phyloP scores from a whole-genome alignment of 1,284 basidiomycete species.

The Rhodotorula sp. region DNA sequence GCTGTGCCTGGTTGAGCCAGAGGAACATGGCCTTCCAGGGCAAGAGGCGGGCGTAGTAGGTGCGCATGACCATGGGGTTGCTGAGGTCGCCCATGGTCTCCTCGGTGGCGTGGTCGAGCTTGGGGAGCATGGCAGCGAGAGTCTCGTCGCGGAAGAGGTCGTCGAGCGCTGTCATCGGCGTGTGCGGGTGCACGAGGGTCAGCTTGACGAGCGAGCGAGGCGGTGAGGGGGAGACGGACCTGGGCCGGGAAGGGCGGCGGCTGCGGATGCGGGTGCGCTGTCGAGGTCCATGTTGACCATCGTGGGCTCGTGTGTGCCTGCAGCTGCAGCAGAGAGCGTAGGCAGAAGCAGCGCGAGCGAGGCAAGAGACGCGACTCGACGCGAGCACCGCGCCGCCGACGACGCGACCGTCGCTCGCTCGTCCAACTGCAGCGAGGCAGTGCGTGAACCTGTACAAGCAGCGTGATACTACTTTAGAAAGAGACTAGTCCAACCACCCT shows the following conservation, averaged over 20 bases:
- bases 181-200: not conserved
- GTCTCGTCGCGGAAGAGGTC: slow-evolving; percentile 36
- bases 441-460: too few species aligned
- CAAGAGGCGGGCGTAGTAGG: slow-evolving; percentile 88
- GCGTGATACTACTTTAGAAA: too few species aligned
- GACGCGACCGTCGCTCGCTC: too few species aligned
- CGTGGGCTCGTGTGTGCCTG: not conserved
- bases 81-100: slow-evolving; percentile 50
- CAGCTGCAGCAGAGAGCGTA: not conserved
- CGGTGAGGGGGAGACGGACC: slow-evolving; percentile 1
- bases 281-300: slow-evolving; percentile 33
- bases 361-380: not conserved
- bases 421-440: too few species aligned
- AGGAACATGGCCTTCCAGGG: slow-evolving; percentile 91
- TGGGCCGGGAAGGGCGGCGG: slow-evolving; percentile 5
- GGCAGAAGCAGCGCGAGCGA: not conserved
- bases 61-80: slow-evolving; percentile 70
- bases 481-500: too few species aligned
- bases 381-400: not conserved
- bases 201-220: not conserved
- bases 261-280: not conserved
- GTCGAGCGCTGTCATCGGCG: slow-evolving; percentile 28
- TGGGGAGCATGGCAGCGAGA: slow-evolving; percentile 8
- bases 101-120: slow-evolving; percentile 22
- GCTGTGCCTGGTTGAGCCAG: slow-evolving; percentile 92